A percentile compares a stretch with the other conserved stretches of the same genome.
phyloP scores from a whole-genome alignment of 768 basidiomycete genomes.

The Amanita fuliginea region DNA sequence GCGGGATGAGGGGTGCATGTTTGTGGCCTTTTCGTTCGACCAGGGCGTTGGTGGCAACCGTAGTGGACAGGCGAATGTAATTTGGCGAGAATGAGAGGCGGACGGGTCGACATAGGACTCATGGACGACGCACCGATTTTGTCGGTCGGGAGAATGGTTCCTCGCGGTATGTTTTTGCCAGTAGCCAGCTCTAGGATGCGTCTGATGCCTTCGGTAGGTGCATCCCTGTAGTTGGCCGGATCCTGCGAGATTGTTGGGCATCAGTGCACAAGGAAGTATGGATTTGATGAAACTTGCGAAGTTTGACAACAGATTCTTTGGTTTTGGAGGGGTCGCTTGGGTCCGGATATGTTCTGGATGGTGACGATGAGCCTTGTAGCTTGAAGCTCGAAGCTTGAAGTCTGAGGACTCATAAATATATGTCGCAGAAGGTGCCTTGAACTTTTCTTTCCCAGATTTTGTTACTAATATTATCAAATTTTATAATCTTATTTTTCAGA shows the following conservation, averaged over 20 bases:
- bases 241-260: slow-evolving; percentile 69
- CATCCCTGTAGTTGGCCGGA: slow-evolving; percentile 78
- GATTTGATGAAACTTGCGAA: slow-evolving; percentile 39
- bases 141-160: slow-evolving; percentile 54
- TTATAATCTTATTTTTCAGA: too few species aligned
- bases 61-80: slow-evolving; percentile 87
- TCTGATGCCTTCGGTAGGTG: slow-evolving; percentile 89
- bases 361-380: not conserved
- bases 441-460: too few species aligned
- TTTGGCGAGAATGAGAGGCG: slow-evolving; percentile 35
- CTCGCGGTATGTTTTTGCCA: slow-evolving; percentile 57
- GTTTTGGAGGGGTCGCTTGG: slow-evolving; percentile 45
- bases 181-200: slow-evolving; percentile 74
- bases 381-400: too few species aligned
- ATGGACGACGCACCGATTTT: slow-evolving; percentile 65
- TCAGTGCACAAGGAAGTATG: slow-evolving; percentile 1
- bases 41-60: slow-evolving; percentile 92
- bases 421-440: slow-evolving; percentile 87
- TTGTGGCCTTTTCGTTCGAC: slow-evolving; percentile 91
- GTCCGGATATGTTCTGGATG: slow-evolving; percentile 60
- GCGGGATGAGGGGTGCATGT: slow-evolving; percentile 84
- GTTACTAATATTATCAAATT: too few species aligned
- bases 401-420: slow-evolving; percentile 66
- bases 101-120: too few species aligned
- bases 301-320: slow-evolving; percentile 84